Conservation (phyloP, 169 alveolate species). For the Theileria annulata region DNA sequence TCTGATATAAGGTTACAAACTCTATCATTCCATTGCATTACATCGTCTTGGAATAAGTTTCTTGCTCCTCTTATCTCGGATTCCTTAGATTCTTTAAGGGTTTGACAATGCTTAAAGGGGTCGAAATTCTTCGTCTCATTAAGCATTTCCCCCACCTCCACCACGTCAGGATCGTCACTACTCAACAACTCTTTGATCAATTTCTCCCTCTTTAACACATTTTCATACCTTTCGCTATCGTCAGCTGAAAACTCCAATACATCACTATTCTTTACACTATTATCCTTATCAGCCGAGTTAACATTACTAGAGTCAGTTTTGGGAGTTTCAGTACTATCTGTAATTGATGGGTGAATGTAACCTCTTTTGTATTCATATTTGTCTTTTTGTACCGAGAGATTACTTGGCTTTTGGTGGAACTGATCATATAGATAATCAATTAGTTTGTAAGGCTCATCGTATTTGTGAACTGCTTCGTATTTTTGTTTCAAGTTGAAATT, state of each 20-base stretch:
- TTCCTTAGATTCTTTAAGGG: constrained; percentile 38
- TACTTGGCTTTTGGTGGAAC: constrained; percentile 53
- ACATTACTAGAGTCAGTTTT: background rate
- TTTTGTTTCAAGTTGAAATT: constrained; percentile 26
- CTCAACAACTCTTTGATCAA: constrained; percentile 27
- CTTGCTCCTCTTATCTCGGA: constrained; percentile 43
- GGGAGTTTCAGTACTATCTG: background rate
- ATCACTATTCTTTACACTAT: background rate
- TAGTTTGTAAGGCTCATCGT: constrained; percentile 39
- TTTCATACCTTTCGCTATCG: background rate
- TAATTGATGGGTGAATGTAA: background rate
- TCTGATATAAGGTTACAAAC: constrained; percentile 11
- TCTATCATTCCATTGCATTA: constrained; percentile 29
- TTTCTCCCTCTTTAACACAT: background rate
- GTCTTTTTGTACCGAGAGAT: constrained; percentile 18
- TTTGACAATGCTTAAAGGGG: constrained; percentile 41
- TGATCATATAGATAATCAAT: constrained; percentile 36
- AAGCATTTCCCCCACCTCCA: constrained; percentile 51
- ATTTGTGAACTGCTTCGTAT: constrained; percentile 21
- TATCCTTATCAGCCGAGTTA: background rate
- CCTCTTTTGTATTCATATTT: constrained; percentile 9
- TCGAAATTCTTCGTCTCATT: constrained; percentile 31
- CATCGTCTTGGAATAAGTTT: constrained; percentile 48
- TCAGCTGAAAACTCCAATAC: background rate
- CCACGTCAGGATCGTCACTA: constrained; percentile 39